Evolutionary conservation across 805 yeast species (phyloP), one percentile per base, ranked within the genome.

Genomic region (Candida xyloterini): DNA sequence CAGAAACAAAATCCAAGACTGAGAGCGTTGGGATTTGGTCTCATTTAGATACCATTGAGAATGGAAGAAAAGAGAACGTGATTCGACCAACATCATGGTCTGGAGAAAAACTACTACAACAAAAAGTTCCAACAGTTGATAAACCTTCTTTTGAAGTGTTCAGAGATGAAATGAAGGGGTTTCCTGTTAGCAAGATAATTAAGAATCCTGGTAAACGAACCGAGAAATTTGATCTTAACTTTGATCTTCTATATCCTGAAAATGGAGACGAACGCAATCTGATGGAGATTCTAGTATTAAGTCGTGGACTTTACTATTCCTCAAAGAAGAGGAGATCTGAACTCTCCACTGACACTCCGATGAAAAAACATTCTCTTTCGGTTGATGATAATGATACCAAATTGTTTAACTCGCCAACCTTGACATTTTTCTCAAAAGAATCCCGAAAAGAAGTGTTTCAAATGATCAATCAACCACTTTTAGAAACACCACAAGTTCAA

Each of bases 371-470:
- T n/a, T n/a, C 27, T 7, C 31, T 27, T 11, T 26, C 25, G 3
- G 31, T 14, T 11, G 44, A 40, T 10, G 55, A 51, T 1, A 40
- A 30, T 26, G 53, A 49, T 7, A 45, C 54, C 18, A 52, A 46
- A 31, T 36, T 48, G 22, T 73, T 78, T 3, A 65, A 69, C 10
- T 83, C 95, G 0, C 95, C 95, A 1, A 88, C 96, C 0, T 73
- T 84, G 47, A 89, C 96, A 0, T 64, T 81, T 54, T 82, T 74
- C 55, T 83, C 95, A 0, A 78, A 79, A 35, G 78, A 79, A 52
- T 91, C 95, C 2, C 74, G 79, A 41, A 75, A 78, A 39, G 96
- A 87, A 50, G 81, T 88, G 0, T 67, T 74, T 46, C 73, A 76
- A 11, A 84, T 88, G 88, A 84, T 87, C 57, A 85, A 82, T 53